phyloP scores from a whole-genome alignment of 768 basidiomycete species.

The Leccinum boreale region DNA sequence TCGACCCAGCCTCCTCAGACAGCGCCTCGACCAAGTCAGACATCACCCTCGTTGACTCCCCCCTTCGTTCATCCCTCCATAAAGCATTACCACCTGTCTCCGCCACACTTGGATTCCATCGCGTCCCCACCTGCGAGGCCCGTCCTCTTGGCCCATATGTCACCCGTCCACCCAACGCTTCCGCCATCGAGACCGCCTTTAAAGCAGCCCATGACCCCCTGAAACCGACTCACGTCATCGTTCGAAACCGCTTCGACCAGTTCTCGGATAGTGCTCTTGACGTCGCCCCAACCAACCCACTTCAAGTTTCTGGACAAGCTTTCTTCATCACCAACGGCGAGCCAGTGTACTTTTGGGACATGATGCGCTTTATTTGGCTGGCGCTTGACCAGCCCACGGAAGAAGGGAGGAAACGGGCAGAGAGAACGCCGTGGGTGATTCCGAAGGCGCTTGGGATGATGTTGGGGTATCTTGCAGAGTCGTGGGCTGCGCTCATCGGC shows the following conservation, averaged over 20 bases:
- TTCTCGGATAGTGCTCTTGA: constrained; percentile 59
- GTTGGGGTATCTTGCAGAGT: constrained; percentile 71
- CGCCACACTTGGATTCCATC: constrained; percentile 58
- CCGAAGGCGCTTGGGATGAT: constrained; percentile 64
- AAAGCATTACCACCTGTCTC: constrained; percentile 59
- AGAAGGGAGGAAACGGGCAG: constrained; percentile 41
- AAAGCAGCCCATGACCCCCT: constrained; percentile 39
- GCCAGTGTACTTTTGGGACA: constrained; percentile 96
- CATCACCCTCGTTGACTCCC: constrained; percentile 38
- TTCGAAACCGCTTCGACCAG: constrained; percentile 81
- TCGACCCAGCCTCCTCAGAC: constrained; percentile 40
- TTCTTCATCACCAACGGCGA: constrained; percentile 99
- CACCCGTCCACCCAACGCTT: constrained; percentile 54
- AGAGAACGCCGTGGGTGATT: constrained; percentile 44
- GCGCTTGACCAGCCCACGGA: constrained; percentile 50
- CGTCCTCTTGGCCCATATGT: constrained; percentile 84
- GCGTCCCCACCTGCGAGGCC: constrained; percentile 75
- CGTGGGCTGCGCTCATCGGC: constrained; percentile 67
- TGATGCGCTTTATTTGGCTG: constrained; percentile 77
- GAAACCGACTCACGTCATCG: constrained; percentile 47
- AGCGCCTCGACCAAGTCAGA: constrained; percentile 22
- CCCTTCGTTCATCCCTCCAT: constrained; percentile 41
- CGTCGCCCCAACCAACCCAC: constrained; percentile 48
- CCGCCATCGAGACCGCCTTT: constrained; percentile 56
- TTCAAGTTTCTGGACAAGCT: constrained; percentile 86